Conservation (phyloP, 202 grass and related monocot genomes). For the Tripidium arundinaceum region DNA sequence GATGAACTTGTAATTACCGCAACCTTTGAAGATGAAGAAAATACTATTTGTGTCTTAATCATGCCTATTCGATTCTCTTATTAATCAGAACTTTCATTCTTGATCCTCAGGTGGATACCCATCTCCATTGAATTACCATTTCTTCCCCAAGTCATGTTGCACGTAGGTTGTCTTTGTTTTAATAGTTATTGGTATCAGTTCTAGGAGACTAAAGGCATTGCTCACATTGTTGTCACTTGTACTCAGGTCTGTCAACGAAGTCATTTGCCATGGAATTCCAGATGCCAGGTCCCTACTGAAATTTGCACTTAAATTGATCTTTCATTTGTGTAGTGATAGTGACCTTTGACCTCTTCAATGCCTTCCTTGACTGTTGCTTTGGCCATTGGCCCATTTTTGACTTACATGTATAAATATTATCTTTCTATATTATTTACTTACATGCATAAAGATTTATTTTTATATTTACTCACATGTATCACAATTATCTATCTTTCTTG, state of each 20-base stretch:
- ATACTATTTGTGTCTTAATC: not conserved
- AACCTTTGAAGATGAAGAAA: not conserved
- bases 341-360: not conserved
- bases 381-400: not conserved
- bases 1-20: slow-evolving; percentile 5
- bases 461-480: not conserved
- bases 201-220: slow-evolving; percentile 11
- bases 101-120: slow-evolving; percentile 84
- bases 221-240: slow-evolving; percentile 26
- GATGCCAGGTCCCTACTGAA: slow-evolving; percentile 70
- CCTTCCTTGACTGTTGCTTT: slow-evolving; percentile 38
- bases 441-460: not conserved
- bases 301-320: slow-evolving; percentile 4
- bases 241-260: slow-evolving; percentile 93
- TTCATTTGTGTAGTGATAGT: not conserved
- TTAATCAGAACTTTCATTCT: slow-evolving; percentile 27
- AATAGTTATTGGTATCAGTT: slow-evolving; percentile 28
- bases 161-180: slow-evolving; percentile 73
- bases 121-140: slow-evolving; percentile 93
- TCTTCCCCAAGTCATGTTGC: slow-evolving; percentile 99
- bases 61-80: not conserved
- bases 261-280: slow-evolving; percentile 97
- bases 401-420: slow-evolving; percentile 20
- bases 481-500: not conserved
- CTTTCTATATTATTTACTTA: not conserved